A percentile compares a stretch with the other conserved stretches of the same genome.
phyloP scores from a whole-genome alignment of 2,329 filamentous ascomycete genomes.

The Aureobasidium sp. region DNA sequence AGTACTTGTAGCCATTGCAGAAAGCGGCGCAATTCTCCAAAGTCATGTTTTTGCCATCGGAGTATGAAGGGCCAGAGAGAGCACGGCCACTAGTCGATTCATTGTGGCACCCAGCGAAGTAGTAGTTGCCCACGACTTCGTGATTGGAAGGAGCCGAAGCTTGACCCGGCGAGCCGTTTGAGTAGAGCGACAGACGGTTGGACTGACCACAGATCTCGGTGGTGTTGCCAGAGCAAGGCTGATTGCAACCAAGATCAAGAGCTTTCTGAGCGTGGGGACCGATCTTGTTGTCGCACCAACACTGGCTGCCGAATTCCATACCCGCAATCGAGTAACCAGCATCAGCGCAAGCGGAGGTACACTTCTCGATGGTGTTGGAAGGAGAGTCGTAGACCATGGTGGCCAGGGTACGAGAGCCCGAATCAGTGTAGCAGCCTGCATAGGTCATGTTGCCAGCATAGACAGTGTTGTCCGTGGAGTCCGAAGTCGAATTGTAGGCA shows the following conservation, averaged over 20 bases:
- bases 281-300: slow-evolving; percentile 27
- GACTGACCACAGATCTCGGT: slow-evolving; percentile 24
- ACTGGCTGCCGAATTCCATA: slow-evolving; percentile 25
- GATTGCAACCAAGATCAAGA: slow-evolving; percentile 25
- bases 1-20: slow-evolving; percentile 29
- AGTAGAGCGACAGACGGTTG: slow-evolving; percentile 26
- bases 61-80: slow-evolving; percentile 20
- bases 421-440: slow-evolving; percentile 30
- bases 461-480: slow-evolving; percentile 17
- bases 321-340: slow-evolving; percentile 28
- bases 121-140: slow-evolving; percentile 21
- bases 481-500: slow-evolving; percentile 16
- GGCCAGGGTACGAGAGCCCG: slow-evolving; percentile 17
- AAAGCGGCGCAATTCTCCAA: slow-evolving; percentile 31
- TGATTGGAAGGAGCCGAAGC: slow-evolving; percentile 20
- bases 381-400: slow-evolving; percentile 21
- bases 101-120: slow-evolving; percentile 25
- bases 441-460: slow-evolving; percentile 30
- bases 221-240: slow-evolving; percentile 25
- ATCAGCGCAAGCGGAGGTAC: slow-evolving; percentile 23
- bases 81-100: slow-evolving; percentile 22
- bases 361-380: slow-evolving; percentile 25
- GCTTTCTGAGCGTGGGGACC: slow-evolving; percentile 20
- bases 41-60: slow-evolving; percentile 27
- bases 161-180: slow-evolving; percentile 19